Conservation (phyloP, 192 early-diverging fungal genomes). For the Backusella tuberculispora region DNA sequence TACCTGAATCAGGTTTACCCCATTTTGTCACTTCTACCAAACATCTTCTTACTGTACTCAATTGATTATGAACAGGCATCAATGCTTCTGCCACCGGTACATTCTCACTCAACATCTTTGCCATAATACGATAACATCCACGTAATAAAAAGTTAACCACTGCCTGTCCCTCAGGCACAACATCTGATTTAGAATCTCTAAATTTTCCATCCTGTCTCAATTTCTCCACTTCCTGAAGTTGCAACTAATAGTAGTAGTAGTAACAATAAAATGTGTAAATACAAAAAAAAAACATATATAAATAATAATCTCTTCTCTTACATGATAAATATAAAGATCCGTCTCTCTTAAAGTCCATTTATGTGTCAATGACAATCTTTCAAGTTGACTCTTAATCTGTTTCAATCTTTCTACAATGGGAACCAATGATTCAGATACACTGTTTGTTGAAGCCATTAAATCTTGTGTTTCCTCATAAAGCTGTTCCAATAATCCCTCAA, state of each 20-base stretch:
- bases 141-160: slow-evolving; percentile 77
- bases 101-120: slow-evolving; percentile 78
- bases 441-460: slow-evolving; percentile 40
- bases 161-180: slow-evolving; percentile 75
- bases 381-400: slow-evolving; percentile 75
- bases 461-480: slow-evolving; percentile 89
- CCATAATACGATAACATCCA: slow-evolving; percentile 84
- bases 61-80: slow-evolving; percentile 86
- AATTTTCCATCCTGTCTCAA: slow-evolving; percentile 86
- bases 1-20: slow-evolving; percentile 73
- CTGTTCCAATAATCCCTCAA: slow-evolving; percentile 82
- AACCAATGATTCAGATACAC: slow-evolving; percentile 32
- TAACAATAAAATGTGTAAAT: slow-evolving; percentile 1
- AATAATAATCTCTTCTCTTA: background rate
- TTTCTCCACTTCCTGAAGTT: slow-evolving; percentile 83
- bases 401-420: slow-evolving; percentile 51
- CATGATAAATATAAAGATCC: slow-evolving; percentile 76
- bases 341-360: slow-evolving; percentile 83
- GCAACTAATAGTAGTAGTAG: slow-evolving; percentile 45
- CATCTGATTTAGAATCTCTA: slow-evolving; percentile 62
- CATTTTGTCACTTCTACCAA: slow-evolving; percentile 81
- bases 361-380: slow-evolving; percentile 73
- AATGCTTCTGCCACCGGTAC: slow-evolving; percentile 82
- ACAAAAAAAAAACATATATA: slow-evolving; percentile 20
- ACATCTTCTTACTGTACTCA: slow-evolving; percentile 80